Evolutionary conservation across 805 yeast genomes (phyloP).

Genomic region (Yamadazyma paraphyllophila): DNA sequence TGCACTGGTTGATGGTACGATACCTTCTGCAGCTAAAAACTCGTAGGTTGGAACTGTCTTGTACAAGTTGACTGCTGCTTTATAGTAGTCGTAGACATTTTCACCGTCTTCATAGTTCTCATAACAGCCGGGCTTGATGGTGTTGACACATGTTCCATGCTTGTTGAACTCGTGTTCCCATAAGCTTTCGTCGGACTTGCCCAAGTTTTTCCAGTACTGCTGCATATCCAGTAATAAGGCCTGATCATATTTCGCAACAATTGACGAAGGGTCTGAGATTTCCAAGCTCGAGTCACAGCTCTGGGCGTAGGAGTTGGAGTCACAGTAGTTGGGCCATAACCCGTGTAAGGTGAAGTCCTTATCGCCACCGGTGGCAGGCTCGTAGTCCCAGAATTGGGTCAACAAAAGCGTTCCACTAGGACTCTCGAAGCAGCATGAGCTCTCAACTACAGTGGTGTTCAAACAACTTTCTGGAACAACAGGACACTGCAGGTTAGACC

Average conservation of each 20-base stretch:
- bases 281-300: slow-evolving; percentile 33
- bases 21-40: slow-evolving; percentile 34
- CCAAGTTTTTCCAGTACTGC: slow-evolving; percentile 37
- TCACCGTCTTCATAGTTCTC: slow-evolving; percentile 15
- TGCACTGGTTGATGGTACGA: slow-evolving; percentile 29
- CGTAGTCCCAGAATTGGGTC: slow-evolving; percentile 39
- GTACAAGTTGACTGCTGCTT: slow-evolving; percentile 30
- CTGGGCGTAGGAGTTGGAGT: slow-evolving; percentile 31
- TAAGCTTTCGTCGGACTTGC: slow-evolving; percentile 52
- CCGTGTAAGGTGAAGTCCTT: slow-evolving; percentile 43
- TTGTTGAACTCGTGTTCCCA: slow-evolving; percentile 46
- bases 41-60: slow-evolving; percentile 34
- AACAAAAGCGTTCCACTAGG: slow-evolving; percentile 40
- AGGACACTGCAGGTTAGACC: neutral
- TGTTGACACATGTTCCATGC: slow-evolving; percentile 43
- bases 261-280: slow-evolving; percentile 22
- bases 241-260: slow-evolving; percentile 14
- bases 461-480: slow-evolving; percentile 55
- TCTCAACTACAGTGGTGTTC: slow-evolving; percentile 40
- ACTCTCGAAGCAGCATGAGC: slow-evolving; percentile 45
- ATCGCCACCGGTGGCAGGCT: slow-evolving; percentile 30
- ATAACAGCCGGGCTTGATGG: slow-evolving; percentile 37
- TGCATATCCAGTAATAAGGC: slow-evolving; percentile 28
- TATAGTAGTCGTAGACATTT: slow-evolving; percentile 30
- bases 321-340: slow-evolving; percentile 42